Conservation (phyloP, 306 rosid genomes). For the Rosa chinensis region DNA sequence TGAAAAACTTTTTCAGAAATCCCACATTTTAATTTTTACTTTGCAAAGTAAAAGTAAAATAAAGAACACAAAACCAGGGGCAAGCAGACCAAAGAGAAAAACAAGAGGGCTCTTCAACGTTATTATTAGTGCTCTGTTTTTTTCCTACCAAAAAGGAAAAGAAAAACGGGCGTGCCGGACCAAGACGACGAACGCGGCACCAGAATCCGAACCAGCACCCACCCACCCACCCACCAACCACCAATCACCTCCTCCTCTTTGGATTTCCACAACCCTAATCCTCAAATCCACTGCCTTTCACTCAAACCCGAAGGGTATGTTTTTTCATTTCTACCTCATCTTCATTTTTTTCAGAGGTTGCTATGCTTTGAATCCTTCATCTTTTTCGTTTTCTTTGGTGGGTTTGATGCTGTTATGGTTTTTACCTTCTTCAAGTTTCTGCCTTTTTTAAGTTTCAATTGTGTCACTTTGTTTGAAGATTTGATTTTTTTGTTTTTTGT, state of each 20-base stretch:
- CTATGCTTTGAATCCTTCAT: neutral
- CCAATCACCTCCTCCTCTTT: neutral
- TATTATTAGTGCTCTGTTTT: neutral
- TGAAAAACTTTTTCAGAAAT: neutral
- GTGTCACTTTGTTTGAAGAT: conserved; percentile 8
- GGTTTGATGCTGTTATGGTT: neutral
- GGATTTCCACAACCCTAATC: neutral
- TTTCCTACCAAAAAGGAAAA: neutral
- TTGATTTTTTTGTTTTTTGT: conserved; percentile 10
- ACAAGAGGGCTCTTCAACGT: neutral
- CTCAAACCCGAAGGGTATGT: neutral
- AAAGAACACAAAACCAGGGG: neutral
- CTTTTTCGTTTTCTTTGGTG: conserved; percentile 11
- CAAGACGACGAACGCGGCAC: conserved; percentile 3
- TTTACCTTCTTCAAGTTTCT: neutral
- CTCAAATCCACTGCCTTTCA: neutral
- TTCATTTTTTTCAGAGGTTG: neutral
- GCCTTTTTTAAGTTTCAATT: conserved; percentile 13
- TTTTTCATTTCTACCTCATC: neutral
- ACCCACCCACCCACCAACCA: neutral
- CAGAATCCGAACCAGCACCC: conserved; percentile 6
- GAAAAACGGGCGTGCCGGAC: conserved; percentile 7
- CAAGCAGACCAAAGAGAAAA: neutral
- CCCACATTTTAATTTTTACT: neutral
- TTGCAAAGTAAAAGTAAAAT: neutral